Evolutionary conservation across 305 asterid species (phyloP).

Genomic region (Fraxinus baroniana): DNA sequence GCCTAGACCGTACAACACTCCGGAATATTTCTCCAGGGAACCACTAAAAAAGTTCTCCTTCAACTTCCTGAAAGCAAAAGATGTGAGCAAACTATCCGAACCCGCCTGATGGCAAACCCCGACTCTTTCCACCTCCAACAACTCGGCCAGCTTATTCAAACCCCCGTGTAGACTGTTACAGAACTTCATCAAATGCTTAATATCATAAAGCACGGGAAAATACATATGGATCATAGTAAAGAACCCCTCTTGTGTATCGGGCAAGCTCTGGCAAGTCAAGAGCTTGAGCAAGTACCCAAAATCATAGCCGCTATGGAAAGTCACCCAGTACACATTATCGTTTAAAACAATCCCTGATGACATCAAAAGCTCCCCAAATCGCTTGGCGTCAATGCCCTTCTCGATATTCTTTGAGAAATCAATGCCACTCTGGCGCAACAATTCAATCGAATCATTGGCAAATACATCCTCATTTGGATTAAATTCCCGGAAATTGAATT

Average conservation of each 20-base stretch:
- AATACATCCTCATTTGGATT: not conserved
- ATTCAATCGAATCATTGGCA: not conserved
- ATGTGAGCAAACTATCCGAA: not conserved
- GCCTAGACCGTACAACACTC: not conserved
- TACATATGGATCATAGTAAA: not conserved
- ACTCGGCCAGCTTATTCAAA: not conserved
- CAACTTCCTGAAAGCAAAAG: not conserved
- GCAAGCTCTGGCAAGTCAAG: not conserved
- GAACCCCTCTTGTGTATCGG: not conserved
- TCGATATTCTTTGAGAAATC: not conserved
- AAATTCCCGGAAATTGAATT: not conserved
- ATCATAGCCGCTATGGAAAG: slow-evolving; percentile 1
- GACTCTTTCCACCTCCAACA: slow-evolving; percentile 5
- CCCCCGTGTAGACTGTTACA: slow-evolving; percentile 3
- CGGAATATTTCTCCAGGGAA: not conserved
- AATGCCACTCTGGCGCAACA: slow-evolving; percentile 1
- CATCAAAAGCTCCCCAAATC: not conserved
- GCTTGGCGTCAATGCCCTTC: not conserved
- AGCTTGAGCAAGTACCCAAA: not conserved
- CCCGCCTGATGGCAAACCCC: slow-evolving; percentile 5
- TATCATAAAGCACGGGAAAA: not conserved
- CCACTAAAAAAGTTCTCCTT: not conserved
- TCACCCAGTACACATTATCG: not conserved
- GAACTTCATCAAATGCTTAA: slow-evolving; percentile 3
- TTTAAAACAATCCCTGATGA: not conserved